Percentiles rank a stretch among this genome's conserved stretches.
phyloP scores from a whole-genome alignment of 129 eudicot genomes.

The Apium graveolens region DNA sequence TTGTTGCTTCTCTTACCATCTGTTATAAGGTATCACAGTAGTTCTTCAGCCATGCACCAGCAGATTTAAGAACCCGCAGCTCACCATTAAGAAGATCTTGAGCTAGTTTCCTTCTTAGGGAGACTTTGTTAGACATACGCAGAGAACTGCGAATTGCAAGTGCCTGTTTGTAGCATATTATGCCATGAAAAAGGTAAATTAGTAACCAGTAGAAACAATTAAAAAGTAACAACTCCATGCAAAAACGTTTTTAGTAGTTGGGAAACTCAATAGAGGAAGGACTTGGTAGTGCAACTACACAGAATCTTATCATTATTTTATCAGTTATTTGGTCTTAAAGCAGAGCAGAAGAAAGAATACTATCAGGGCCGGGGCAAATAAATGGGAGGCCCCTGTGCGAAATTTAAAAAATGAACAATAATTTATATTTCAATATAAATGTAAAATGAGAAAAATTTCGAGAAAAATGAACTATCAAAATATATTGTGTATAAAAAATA shows the following conservation, averaged over 20 bases:
- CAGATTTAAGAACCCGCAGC: slow-evolving; percentile 60
- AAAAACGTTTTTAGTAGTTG: not conserved
- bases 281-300: not conserved
- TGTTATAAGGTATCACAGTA: slow-evolving; percentile 40
- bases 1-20: not conserved
- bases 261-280: not conserved
- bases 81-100: slow-evolving; percentile 59
- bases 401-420: too few species aligned
- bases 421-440: too few species aligned
- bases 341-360: not conserved
- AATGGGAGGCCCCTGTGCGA: too few species aligned
- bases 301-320: not conserved
- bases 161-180: slow-evolving; percentile 26
- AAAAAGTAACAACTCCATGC: not conserved
- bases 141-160: slow-evolving; percentile 21
- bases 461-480: too few species aligned
- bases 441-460: too few species aligned
- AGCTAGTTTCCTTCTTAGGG: slow-evolving; percentile 45
- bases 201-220: not conserved
- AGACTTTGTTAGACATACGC: slow-evolving; percentile 16
- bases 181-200: slow-evolving; percentile 3
- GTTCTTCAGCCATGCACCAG: slow-evolving; percentile 65
- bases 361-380: too few species aligned
- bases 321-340: not conserved
- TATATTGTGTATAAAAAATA: too few species aligned